Percentiles rank a stretch among this genome's conserved stretches.
These are phyloP conservation scores for Melastoma candidum DNA, from an alignment of 441 rosid species.

Conservation along the genomic window DNA sequence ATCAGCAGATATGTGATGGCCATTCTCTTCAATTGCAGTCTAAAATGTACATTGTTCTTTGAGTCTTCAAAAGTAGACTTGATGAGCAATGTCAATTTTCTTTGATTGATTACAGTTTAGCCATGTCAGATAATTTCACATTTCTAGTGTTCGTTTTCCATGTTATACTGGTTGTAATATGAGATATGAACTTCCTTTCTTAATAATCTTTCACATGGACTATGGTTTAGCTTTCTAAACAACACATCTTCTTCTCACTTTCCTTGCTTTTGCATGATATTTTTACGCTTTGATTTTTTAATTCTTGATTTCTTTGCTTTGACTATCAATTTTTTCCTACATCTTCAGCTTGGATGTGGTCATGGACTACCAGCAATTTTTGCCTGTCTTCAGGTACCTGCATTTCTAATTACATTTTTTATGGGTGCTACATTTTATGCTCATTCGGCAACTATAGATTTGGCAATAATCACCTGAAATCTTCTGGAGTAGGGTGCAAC, in stretches of 20 bases:
- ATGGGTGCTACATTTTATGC: not conserved
- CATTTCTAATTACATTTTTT: constrained; percentile 4
- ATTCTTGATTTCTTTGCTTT: constrained; percentile 22
- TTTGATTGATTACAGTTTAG: too few species aligned
- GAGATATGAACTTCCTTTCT: too few species aligned
- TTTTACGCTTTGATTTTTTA: constrained; percentile 65
- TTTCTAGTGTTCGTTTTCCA: too few species aligned
- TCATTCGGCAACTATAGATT: not conserved
- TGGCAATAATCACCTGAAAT: not conserved
- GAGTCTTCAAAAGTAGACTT: too few species aligned
- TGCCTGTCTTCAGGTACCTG: constrained; percentile 59
- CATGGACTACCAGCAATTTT: constrained; percentile 82
- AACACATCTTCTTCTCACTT: not conserved
- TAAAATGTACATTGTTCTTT: too few species aligned
- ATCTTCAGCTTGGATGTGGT: constrained; percentile 85
- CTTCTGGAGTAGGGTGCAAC: constrained; percentile 49
- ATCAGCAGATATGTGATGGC: too few species aligned
- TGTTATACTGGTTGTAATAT: too few species aligned
- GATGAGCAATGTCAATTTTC: too few species aligned
- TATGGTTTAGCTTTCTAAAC: not conserved
- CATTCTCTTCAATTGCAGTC: too few species aligned
- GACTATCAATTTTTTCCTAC: constrained; percentile 9
- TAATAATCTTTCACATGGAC: not conserved
- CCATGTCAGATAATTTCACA: too few species aligned
- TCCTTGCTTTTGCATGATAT: not conserved